phyloP scores from a whole-genome alignment of 352 stramenopile genomes.

The Phytophthora cactorum region DNA sequence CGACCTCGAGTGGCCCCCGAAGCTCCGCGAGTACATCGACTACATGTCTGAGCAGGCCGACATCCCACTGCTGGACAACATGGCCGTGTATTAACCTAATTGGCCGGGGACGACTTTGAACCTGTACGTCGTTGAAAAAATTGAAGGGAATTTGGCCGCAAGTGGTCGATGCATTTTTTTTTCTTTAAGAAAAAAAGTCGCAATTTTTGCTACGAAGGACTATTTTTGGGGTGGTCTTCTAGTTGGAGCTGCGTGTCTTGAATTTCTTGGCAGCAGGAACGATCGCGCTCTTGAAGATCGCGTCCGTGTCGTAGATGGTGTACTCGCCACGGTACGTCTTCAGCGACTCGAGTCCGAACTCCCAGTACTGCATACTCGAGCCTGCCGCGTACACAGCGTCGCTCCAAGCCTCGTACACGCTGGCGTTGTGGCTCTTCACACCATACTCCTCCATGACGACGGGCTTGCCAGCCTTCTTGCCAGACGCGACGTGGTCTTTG shows the following conservation, averaged over 20 bases:
- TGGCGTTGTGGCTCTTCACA: conserved; percentile 25
- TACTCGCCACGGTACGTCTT: conserved; percentile 27
- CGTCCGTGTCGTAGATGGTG: conserved; percentile 32
- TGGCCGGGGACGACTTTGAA: background rate
- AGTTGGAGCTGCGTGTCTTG: conserved; percentile 1
- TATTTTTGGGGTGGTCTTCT: background rate
- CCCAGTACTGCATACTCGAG: conserved; percentile 48
- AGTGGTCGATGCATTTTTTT: background rate
- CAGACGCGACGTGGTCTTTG: conserved; percentile 32
- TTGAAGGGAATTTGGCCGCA: background rate
- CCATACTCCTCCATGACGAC: conserved; percentile 39
- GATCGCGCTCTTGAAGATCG: conserved; percentile 32
- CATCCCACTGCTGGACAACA: conserved; percentile 54
- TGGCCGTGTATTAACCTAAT: conserved; percentile 51
- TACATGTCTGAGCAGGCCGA: conserved; percentile 54
- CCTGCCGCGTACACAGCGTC: conserved; percentile 23
- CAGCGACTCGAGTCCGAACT: conserved; percentile 37
- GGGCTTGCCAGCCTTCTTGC: conserved; percentile 34
- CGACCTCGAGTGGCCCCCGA: conserved; percentile 55
- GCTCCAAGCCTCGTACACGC: conserved; percentile 35
- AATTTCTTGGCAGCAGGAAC: conserved; percentile 29
- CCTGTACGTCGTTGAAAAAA: background rate
- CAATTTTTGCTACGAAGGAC: background rate
- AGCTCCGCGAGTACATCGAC: conserved; percentile 61
- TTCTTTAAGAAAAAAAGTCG: background rate